Evolutionary conservation across 106 monocot species (phyloP), one percentile per base, ranked within the genome.

Genomic region (Vanilla planifolia): DNA sequence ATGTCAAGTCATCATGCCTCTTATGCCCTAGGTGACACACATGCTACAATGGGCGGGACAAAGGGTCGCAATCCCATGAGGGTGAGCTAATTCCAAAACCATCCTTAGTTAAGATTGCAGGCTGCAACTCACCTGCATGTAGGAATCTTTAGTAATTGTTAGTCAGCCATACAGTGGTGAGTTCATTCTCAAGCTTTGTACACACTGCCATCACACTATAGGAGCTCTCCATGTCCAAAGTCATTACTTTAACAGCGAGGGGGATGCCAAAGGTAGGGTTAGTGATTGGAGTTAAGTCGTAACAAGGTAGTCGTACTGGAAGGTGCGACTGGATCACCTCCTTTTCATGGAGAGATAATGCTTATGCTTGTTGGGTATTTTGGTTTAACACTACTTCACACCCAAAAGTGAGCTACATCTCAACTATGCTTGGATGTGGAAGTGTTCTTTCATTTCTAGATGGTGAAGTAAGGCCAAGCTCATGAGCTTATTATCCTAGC

Each of bases 261-360:
- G 25, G 20, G 33, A 42, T 5, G 33, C 42, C n/a, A n/a, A 51
- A 65, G 36, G 21, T 34, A 33, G 46, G 51, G 51, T 24, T 51
- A 65, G 34, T 65, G 51, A 65, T 20, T 51, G 51, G 32, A 65
- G 51, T 65, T 33, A 65, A 51, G 65, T 65, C 65, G 51, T 65
- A 65, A 51, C 50, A 48, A 5, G 9, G 17, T 48, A 48, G 48
- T 14, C 9, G 22, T 48, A 23, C 21, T 9, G 21, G 6, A 48
- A 23, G 48, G 44, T 44, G 16, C 17, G n/a, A n/a, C n/a, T n/a
- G 2, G 0, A 44, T 44, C 0, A 44, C 44, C 1, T 44, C 44
- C 0, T 44, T 3, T 44, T 48, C n/a, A n/a, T n/a, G n/a, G n/a
- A n/a, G n/a, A n/a, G n/a, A n/a, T n/a, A n/a, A n/a, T n/a, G n/a